Conservation (phyloP, 768 basidiomycete genomes). For the Amanita jacksonii region DNA sequence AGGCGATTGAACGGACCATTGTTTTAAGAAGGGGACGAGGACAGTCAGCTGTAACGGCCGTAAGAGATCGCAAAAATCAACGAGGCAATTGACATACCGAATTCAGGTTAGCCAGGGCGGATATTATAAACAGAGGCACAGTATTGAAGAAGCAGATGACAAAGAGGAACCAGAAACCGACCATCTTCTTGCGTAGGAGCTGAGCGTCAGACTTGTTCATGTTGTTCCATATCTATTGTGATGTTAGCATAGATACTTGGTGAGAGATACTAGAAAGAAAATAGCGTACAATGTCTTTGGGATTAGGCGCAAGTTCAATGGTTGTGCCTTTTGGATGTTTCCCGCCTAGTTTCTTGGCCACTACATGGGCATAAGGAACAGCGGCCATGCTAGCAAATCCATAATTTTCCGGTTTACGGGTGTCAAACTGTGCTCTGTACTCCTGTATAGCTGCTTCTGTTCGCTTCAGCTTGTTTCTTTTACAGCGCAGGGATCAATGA, state of each 20-base stretch:
- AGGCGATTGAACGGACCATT: constrained; percentile 57
- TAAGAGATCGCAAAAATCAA: constrained; percentile 6
- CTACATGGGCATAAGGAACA: constrained; percentile 80
- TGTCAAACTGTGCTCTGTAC: constrained; percentile 62
- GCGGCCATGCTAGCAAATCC: constrained; percentile 90
- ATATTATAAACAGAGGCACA: constrained; percentile 82
- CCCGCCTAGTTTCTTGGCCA: constrained; percentile 56
- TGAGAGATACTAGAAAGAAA: no score
- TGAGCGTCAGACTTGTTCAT: constrained; percentile 66
- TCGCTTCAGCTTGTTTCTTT: constrained; percentile 44
- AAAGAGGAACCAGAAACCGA: constrained; percentile 74
- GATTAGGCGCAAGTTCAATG: constrained; percentile 75
- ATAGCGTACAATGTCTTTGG: constrained; percentile 70
- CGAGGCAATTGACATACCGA: constrained; percentile 37
- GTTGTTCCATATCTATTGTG: constrained; percentile 92
- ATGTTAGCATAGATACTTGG: constrained; percentile 1
- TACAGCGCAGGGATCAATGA: background rate
- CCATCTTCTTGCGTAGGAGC: constrained; percentile 50
- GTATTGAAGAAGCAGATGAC: constrained; percentile 92
- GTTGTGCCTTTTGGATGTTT: constrained; percentile 69
- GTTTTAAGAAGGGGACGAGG: constrained; percentile 68
- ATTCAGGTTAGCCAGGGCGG: constrained; percentile 84
- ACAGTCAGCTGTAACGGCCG: constrained; percentile 39
- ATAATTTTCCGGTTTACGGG: constrained; percentile 77
- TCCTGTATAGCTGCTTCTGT: constrained; percentile 70